A percentile compares a stretch with the other conserved stretches of the same genome.
Conservation (phyloP, 352 stramenopile species). For the Peronospora belbahrii region DNA sequence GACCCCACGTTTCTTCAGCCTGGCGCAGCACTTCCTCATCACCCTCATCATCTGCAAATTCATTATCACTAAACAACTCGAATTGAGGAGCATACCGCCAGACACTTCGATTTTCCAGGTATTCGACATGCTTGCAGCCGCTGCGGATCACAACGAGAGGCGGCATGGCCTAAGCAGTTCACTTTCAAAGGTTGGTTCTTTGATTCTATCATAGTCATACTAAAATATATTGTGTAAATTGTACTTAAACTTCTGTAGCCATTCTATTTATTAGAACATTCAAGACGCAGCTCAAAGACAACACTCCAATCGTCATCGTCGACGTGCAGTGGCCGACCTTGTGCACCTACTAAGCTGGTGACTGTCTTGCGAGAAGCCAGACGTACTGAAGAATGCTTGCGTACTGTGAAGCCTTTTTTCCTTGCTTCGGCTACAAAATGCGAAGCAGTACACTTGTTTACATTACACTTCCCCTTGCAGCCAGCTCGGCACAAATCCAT, state of each 20-base stretch:
- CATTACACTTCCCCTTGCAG: conserved; percentile 34
- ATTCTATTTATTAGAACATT: not conserved
- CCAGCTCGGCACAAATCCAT: conserved; percentile 40
- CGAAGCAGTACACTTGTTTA: conserved; percentile 45
- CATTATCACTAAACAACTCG: conserved; percentile 17
- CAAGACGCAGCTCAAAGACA: conserved; percentile 41
- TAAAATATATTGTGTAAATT: not conserved
- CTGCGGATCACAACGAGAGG: conserved; percentile 65
- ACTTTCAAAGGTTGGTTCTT: conserved; percentile 12
- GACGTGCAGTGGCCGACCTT: conserved; percentile 31
- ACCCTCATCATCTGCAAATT: conserved; percentile 18
- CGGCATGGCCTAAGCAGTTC: conserved; percentile 33
- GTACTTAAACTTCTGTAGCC: conserved; percentile 8
- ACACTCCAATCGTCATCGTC: conserved; percentile 49
- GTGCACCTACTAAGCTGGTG: conserved; percentile 31
- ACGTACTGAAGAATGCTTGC: conserved; percentile 32
- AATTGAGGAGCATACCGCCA: conserved; percentile 30
- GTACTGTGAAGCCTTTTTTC: conserved; percentile 30
- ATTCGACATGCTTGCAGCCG: conserved; percentile 57
- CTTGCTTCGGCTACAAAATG: conserved; percentile 38
- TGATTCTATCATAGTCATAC: not conserved
- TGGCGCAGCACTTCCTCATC: conserved; percentile 19
- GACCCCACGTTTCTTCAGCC: conserved; percentile 16
- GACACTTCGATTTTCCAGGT: conserved; percentile 39
- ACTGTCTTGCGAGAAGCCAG: conserved; percentile 24